Evolutionary conservation across 2,329 filamentous ascomycete genomes (phyloP), one percentile per base, ranked within the genome.

Genomic region (Xylariaceae sp.): DNA sequence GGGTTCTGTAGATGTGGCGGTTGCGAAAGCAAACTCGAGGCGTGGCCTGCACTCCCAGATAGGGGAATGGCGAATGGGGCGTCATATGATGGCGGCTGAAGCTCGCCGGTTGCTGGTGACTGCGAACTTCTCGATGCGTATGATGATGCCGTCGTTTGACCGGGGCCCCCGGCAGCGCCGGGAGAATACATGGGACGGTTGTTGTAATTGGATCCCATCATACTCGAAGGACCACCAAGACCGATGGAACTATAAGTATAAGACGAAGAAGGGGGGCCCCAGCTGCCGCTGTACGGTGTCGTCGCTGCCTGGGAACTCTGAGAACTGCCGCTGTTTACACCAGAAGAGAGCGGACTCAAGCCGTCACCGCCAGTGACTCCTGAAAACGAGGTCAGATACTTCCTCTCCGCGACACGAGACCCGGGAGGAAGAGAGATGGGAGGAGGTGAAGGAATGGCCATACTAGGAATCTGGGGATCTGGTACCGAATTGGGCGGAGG

Each of bases 41-140:
- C n/a, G 42, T 69, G 66, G 33, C 61, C 59, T 29, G 68, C 65
- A 16, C 76, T 73, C 43, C 77, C 77, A 10, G 77, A 74, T 60
- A 82, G 74, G 16, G 79, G 70, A 54, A 78, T 76, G 49, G 82
- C 75, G 62, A 84, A 88, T 25, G 82, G 73, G 36, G 82, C 77
- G 49, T 86, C 83, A 66, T 84, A 88, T 6, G 83, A 76, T 48
- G 85, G 80, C 44, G 79, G 74, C 49, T 85, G 77, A 44, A 91
- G 71, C 60, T 88, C 73, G 22, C 74, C 71, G 6, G 78, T 74
- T 8, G 70, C 64, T 12, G 85, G 83, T 40, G 82, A 81, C 55
- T 76, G 75, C 34, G 76, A 70, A 55, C 70, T 73, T 55, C 79
- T 74, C 52, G 72, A 68, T 53, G 75, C 67, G 53, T 74, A 77